Base-by-base conservation (phyloP, 257 asterid species). In the Nicotiana undulata region DNA sequence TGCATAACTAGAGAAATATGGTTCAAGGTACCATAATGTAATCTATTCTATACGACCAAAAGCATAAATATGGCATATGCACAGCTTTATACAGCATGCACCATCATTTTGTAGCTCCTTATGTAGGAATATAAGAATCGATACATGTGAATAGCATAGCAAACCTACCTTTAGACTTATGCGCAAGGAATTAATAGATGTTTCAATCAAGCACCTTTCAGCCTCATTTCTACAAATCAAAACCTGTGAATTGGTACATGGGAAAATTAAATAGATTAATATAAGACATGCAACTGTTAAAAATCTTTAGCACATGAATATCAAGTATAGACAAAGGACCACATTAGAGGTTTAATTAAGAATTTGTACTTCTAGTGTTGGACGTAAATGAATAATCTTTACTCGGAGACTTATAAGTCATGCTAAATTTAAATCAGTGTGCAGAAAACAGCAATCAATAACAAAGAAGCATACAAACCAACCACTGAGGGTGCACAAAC, bases 121-220 rank as follows among this genome's bases (percentile, higher is more conserved):
- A 70, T 20, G 44, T 44, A 70, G 77, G 77, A 70, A 40, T 22
- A 70, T 44, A 44, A 70, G 59, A 72, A 72, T 46, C 78, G 22
- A 46, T 0, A 12, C 5, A 24, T 22, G 37, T 13, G 51, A 55
- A 24, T 55, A 77, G 70, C 56, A 12, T 24, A 13, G 22, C 10
- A 8, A 60, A 75, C 86, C 79, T 88, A 96, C 99, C 98, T 96
- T 96, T 46, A 96, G 96, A 90, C 99, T 96, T 84, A 96, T 91
- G 34, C 98, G 93, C 84, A 96, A 83, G 56, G 99, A 96, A 86
- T 96, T 96, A 82, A 96, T 94, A 81, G 99, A 96, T 70, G 99
- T 92, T 84, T 96, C 99, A 83, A 96, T 94, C 97, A 96, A 94
- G 88, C 98, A 96, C 86, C 90, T 92, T 86, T 96, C 99, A 80